Conservation (phyloP, 352 stramenopile species). For the Pythium scleroteichum region DNA sequence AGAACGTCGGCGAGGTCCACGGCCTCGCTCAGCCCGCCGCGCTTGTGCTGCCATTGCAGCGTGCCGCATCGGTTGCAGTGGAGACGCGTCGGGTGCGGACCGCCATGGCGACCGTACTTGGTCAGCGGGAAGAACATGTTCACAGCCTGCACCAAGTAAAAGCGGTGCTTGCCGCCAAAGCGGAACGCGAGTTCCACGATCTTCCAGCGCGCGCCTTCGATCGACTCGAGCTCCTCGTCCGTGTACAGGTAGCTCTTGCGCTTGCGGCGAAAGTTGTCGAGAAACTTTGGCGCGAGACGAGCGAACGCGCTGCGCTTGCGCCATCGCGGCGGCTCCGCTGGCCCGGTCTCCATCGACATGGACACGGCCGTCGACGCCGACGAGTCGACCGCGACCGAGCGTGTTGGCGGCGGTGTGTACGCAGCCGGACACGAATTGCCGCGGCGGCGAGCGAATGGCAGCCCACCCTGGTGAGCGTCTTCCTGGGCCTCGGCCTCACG, state of each 20-base stretch:
- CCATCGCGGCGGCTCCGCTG: conserved; percentile 18
- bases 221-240: conserved; percentile 74
- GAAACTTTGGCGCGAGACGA: conserved; percentile 56
- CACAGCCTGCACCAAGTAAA: conserved; percentile 84
- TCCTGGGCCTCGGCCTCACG: conserved; percentile 54
- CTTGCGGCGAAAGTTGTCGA: conserved; percentile 70
- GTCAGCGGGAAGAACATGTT: conserved; percentile 85
- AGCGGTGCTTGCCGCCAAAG: conserved; percentile 81
- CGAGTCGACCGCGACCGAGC: not conserved
- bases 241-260: conserved; percentile 77
- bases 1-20: conserved; percentile 76
- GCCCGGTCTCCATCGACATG: not conserved
- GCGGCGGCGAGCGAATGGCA: conserved; percentile 37
- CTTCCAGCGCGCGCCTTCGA: conserved; percentile 83
- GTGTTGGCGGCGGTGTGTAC: conserved; percentile 18
- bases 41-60: conserved; percentile 87
- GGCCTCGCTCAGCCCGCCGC: conserved; percentile 60
- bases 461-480: conserved; percentile 9
- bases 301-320: conserved; percentile 61
- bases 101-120: conserved; percentile 80
- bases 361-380: conserved; percentile 7
- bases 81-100: conserved; percentile 65
- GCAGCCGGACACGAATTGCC: conserved; percentile 68
- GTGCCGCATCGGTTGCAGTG: conserved; percentile 83
- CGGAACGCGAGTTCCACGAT: conserved; percentile 85